Percentiles rank a stretch among this genome's conserved stretches.
Evolutionary conservation across 192 early-diverging fungal genomes (phyloP).

Genomic region (Backusella macrospora): DNA sequence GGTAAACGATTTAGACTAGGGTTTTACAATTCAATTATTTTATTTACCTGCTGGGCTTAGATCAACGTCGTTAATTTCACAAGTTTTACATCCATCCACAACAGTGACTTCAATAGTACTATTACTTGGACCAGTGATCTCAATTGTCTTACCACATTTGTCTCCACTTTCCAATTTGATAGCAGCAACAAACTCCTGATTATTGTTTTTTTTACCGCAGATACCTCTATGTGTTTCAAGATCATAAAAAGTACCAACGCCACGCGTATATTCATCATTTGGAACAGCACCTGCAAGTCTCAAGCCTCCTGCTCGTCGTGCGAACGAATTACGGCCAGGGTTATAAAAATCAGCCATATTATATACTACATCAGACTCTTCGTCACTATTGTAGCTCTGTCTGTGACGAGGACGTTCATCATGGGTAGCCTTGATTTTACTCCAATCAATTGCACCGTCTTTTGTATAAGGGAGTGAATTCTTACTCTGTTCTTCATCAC

Average conservation of each 20-base stretch:
- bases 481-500: background rate
- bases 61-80: background rate
- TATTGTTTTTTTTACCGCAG: constrained; percentile 20
- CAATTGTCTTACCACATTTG: constrained; percentile 7
- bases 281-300: background rate
- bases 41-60: constrained; percentile 21
- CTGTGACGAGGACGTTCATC: background rate
- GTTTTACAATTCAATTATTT: background rate
- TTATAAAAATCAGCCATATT: background rate
- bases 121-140: constrained; percentile 4
- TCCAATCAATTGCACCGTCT: constrained; percentile 15
- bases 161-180: background rate
- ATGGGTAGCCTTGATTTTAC: background rate
- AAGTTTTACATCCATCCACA: constrained; percentile 23
- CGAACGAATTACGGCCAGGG: background rate
- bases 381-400: background rate
- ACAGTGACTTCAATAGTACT: constrained; percentile 17
- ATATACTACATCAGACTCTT: too few relatives aligned
- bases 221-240: constrained; percentile 18
- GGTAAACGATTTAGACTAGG: background rate
- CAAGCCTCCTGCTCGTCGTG: background rate
- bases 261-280: background rate
- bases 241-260: constrained; percentile 24
- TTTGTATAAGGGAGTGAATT: background rate
- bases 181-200: constrained; percentile 13